Percentiles rank a stretch among this genome's conserved stretches.
These are phyloP conservation scores for Cryptomeria japonica DNA, from an alignment of 75 land plant species.

Conservation along the genomic window DNA sequence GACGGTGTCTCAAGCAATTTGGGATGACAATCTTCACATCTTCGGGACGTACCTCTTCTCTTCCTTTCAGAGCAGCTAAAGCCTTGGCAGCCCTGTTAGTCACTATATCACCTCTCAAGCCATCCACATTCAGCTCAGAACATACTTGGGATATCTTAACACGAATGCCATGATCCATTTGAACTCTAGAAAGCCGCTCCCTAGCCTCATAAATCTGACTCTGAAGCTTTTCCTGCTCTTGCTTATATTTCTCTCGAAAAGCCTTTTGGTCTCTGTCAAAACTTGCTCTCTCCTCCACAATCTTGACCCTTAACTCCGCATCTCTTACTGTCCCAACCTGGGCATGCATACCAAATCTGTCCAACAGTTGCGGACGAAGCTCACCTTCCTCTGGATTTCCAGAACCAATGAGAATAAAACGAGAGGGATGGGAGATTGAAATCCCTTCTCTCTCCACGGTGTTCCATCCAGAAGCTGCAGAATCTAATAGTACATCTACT, in stretches of 20 bases:
- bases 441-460: conserved; percentile 99
- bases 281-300: conserved; percentile 94
- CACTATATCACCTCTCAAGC: conserved; percentile 97
- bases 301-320: conserved; percentile 96
- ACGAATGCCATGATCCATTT: conserved; percentile 77
- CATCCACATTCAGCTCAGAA: conserved; percentile 97
- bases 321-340: conserved; percentile 97
- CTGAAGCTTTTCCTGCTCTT: conserved; percentile 81
- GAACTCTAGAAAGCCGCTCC: conserved; percentile 55
- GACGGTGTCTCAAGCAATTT: conserved; percentile 94
- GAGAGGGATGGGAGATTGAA: conserved; percentile 96
- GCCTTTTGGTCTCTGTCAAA: conserved; percentile 89
- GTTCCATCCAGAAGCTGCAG: conserved; percentile 99
- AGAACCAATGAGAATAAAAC: conserved; percentile 95
- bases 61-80: conserved; percentile 85
- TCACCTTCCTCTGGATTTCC: conserved; percentile 99
- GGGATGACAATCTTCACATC: conserved; percentile 96
- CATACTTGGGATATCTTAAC: conserved; percentile 98
- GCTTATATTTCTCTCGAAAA: conserved; percentile 70
- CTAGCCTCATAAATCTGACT: conserved; percentile 80
- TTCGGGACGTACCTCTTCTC: conserved; percentile 80
- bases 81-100: conserved; percentile 96
- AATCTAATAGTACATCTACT: conserved; percentile 96
- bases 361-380: conserved; percentile 94
- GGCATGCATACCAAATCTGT: conserved; percentile 99